Evolutionary conservation across 2,329 filamentous ascomycete species (phyloP).

Genomic region (Cladosporium colombiae): DNA sequence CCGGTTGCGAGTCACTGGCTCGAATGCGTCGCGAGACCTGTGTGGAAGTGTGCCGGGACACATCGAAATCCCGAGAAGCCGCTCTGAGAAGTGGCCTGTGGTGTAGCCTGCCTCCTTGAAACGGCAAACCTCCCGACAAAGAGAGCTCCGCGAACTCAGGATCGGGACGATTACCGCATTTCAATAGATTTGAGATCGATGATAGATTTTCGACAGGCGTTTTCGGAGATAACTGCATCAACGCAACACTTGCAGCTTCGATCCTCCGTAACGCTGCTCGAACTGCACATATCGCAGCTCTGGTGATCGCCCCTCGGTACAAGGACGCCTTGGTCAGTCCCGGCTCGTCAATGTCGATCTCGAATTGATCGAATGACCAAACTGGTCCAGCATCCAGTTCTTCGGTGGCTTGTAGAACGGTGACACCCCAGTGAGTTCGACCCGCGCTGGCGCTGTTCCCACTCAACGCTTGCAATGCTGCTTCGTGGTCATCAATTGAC

Average conservation of each 20-base stretch:
- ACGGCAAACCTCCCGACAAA: conserved; percentile 38
- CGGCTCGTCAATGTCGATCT: conserved; percentile 43
- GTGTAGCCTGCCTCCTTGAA: conserved; percentile 42
- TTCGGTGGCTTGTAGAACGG: conserved; percentile 43
- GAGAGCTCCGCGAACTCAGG: conserved; percentile 35
- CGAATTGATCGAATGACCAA: conserved; percentile 48
- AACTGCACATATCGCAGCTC: conserved; percentile 42
- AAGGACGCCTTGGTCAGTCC: conserved; percentile 45
- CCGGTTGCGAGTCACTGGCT: conserved; percentile 45
- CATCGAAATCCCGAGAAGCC: conserved; percentile 41
- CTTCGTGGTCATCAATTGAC: conserved; percentile 34
- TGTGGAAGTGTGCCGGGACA: conserved; percentile 37
- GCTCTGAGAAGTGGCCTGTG: conserved; percentile 45
- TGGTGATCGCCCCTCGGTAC: conserved; percentile 43
- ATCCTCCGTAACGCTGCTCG: conserved; percentile 43
- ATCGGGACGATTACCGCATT: background rate
- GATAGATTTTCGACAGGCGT: conserved; percentile 27
- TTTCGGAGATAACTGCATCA: conserved; percentile 25
- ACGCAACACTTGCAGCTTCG: conserved; percentile 19
- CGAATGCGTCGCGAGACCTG: conserved; percentile 45
- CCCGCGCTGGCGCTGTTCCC: conserved; percentile 31
- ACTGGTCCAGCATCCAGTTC: conserved; percentile 47
- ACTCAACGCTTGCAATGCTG: conserved; percentile 34
- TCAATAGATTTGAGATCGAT: too few species aligned
- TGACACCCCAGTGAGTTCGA: conserved; percentile 46